phyloP scores from a whole-genome alignment of 1,139 yeast genomes.

The Candida frijolesensis region DNA sequence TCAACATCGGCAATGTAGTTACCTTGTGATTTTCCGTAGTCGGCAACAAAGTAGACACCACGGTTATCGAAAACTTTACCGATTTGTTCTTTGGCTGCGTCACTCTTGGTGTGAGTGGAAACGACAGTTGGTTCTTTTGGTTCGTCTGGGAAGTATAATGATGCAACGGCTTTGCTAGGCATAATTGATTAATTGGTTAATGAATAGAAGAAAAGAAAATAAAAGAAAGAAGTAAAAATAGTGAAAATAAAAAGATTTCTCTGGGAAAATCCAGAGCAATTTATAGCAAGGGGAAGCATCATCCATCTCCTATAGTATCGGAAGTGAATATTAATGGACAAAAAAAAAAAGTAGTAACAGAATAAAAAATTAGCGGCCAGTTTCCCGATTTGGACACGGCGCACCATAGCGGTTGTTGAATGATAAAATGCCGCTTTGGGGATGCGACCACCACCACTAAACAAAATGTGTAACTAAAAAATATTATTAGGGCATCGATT shows the following conservation, averaged over 20 bases:
- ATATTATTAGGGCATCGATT: not conserved
- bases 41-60: conserved; percentile 69
- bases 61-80: conserved; percentile 62
- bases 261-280: conserved; percentile 1
- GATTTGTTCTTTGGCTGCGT: conserved; percentile 47
- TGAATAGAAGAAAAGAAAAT: not conserved
- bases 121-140: conserved; percentile 60
- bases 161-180: conserved; percentile 41
- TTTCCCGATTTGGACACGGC: not conserved
- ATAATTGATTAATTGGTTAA: conserved; percentile 4
- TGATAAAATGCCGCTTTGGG: conserved; percentile 1
- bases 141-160: conserved; percentile 65
- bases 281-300: not conserved
- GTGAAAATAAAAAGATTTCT: not conserved
- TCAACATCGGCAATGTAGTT: conserved; percentile 74
- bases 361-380: conserved; percentile 3
- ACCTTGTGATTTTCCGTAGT: conserved; percentile 67
- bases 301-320: not conserved
- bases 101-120: conserved; percentile 52
- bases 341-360: not conserved
- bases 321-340: not conserved
- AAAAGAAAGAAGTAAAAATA: not conserved
- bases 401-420: not conserved
- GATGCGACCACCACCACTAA: not conserved
- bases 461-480: too few species aligned